Conservation (phyloP, 2,329 filamentous ascomycete genomes). For the Penicillium sclerotiorum region DNA sequence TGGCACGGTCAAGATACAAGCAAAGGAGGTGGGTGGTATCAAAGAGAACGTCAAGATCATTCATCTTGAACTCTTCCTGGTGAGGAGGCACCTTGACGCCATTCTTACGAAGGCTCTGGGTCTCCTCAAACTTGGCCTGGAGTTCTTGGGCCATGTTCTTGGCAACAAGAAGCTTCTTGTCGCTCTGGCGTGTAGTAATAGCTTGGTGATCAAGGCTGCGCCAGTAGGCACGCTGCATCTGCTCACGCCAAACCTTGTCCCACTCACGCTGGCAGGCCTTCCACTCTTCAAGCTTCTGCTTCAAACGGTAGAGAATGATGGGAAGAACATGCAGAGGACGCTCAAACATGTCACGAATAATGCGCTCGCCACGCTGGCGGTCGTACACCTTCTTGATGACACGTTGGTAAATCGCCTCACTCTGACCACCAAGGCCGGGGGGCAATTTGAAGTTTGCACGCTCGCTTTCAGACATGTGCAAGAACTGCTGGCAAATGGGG, state of each 20-base stretch:
- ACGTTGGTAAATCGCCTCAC: constrained; percentile 93
- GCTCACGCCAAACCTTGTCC: constrained; percentile 98
- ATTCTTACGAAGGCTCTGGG: constrained; percentile 70
- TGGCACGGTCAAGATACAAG: constrained; percentile 51
- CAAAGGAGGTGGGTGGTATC: constrained; percentile 54
- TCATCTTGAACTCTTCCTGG: constrained; percentile 76
- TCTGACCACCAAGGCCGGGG: constrained; percentile 83
- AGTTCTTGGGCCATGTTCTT: constrained; percentile 91
- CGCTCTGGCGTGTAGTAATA: constrained; percentile 80
- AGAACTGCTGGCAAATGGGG: constrained; percentile 87
- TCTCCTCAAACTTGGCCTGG: constrained; percentile 89
- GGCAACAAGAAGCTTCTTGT: constrained; percentile 87
- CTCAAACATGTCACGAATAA: constrained; percentile 83
- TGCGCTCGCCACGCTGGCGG: constrained; percentile 75
- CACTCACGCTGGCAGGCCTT: constrained; percentile 95
- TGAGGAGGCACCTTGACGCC: constrained; percentile 63
- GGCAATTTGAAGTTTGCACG: constrained; percentile 76
- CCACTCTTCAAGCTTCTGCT: constrained; percentile 98
- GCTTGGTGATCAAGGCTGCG: constrained; percentile 97
- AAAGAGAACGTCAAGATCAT: constrained; percentile 67
- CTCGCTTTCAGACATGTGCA: constrained; percentile 74
- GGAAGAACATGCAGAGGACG: constrained; percentile 86
- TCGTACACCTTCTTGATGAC: constrained; percentile 98
- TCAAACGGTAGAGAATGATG: constrained; percentile 82
- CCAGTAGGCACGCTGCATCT: constrained; percentile 92